These are phyloP conservation scores for Beta lomatogona DNA, from an alignment of 179 eudicot genomes.

Conservation along the genomic window DNA sequence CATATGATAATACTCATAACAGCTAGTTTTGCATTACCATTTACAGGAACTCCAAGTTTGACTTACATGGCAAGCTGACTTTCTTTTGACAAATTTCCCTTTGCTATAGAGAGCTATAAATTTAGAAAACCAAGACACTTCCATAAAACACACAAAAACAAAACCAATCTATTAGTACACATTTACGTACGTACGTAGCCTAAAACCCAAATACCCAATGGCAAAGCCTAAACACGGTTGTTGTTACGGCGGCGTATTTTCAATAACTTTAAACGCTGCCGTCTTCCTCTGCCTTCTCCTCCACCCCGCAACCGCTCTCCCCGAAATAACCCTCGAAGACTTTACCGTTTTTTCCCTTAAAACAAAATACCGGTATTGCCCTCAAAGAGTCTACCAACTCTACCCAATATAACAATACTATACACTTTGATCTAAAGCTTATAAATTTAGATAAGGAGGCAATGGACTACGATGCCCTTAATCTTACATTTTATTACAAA, in stretches of 20 bases:
- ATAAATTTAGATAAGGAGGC: slow-evolving; percentile 13
- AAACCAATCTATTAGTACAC: too few species aligned
- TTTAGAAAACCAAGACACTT: neutral
- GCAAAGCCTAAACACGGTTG: neutral
- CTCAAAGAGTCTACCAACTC: slow-evolving; percentile 41
- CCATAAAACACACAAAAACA: too few species aligned
- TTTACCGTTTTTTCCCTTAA: slow-evolving; percentile 41
- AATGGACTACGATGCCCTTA: slow-evolving; percentile 40
- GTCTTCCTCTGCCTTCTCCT: slow-evolving; percentile 59
- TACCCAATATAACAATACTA: neutral
- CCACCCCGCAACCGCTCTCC: slow-evolving; percentile 43
- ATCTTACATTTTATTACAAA: slow-evolving; percentile 29
- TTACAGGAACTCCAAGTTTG: neutral
- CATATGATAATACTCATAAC: neutral
- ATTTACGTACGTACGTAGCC: too few species aligned
- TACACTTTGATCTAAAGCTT: neutral
- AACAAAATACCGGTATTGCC: slow-evolving; percentile 36
- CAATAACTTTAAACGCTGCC: slow-evolving; percentile 42
- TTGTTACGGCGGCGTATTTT: slow-evolving; percentile 39
- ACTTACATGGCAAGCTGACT: neutral
- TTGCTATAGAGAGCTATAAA: neutral
- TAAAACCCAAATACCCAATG: neutral
- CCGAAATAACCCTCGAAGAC: slow-evolving; percentile 41
- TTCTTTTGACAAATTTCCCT: too few species aligned
- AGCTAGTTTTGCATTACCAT: neutral